Percentiles rank a stretch among this genome's conserved stretches.
These are phyloP conservation scores for Alectoria sarmentosa DNA, from an alignment of 495 filamentous ascomycete species.

Conservation along the genomic window DNA sequence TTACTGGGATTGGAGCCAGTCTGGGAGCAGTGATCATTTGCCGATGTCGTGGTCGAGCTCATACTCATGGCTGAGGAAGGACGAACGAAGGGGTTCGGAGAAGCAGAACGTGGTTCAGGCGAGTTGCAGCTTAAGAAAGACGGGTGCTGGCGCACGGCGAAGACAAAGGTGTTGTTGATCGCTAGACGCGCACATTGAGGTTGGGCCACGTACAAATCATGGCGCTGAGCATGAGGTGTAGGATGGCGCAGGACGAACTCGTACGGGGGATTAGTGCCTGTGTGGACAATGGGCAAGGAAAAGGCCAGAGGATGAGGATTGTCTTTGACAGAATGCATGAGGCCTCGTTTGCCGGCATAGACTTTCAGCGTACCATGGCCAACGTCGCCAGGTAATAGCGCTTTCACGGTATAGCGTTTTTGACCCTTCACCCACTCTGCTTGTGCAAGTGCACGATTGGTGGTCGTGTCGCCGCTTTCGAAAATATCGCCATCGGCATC, in stretches of 20 bases:
- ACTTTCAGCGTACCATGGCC: slow-evolving; percentile 85
- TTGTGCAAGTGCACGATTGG: slow-evolving; percentile 79
- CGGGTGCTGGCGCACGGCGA: slow-evolving; percentile 88
- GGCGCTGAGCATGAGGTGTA: slow-evolving; percentile 90
- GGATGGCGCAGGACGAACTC: slow-evolving; percentile 91
- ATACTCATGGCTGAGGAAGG: slow-evolving; percentile 81
- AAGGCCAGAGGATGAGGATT: slow-evolving; percentile 89
- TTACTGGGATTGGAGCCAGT: slow-evolving; percentile 49
- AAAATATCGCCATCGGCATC: slow-evolving; percentile 89
- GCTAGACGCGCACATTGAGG: slow-evolving; percentile 84
- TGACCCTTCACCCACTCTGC: slow-evolving; percentile 81
- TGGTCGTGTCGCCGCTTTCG: slow-evolving; percentile 78
- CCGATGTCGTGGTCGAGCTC: slow-evolving; percentile 51
- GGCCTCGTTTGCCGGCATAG: slow-evolving; percentile 85
- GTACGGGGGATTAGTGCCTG: slow-evolving; percentile 85
- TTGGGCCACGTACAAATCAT: slow-evolving; percentile 94
- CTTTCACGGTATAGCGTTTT: slow-evolving; percentile 91
- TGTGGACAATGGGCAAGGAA: slow-evolving; percentile 84
- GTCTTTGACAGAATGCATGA: slow-evolving; percentile 93
- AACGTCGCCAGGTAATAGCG: slow-evolving; percentile 81
- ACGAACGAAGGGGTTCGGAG: slow-evolving; percentile 63
- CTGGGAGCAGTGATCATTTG: slow-evolving; percentile 30
- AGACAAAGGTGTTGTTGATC: slow-evolving; percentile 96
- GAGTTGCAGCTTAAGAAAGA: slow-evolving; percentile 48
- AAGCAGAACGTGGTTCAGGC: slow-evolving; percentile 49